Evolutionary conservation across 805 yeast species (phyloP), one percentile per base, ranked within the genome.

Genomic region (Ogataea methylovora): DNA sequence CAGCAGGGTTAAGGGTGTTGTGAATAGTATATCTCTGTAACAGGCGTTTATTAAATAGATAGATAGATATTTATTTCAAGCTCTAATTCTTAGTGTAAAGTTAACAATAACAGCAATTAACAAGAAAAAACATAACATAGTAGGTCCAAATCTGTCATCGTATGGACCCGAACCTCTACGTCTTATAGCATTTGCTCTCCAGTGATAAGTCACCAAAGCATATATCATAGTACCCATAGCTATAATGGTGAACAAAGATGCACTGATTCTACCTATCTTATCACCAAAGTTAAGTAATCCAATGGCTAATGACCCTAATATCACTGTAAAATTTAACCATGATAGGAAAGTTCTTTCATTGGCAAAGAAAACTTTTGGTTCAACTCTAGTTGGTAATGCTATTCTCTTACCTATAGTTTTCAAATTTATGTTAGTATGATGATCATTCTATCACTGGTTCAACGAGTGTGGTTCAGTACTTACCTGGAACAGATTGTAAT

Each of bases 151-250:
- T 56, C 98, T 77, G 62, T 92, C 99, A 55, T 92, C 99, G 57
- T 92, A 92, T n/a, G 98, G 98, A 31, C 98, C 98, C 11, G 95
- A 78, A 27, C 98, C 98, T 62, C 97, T 80, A 63, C 90, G 74
- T 61, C 99, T 80, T 48, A 92, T 92, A 39, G 98, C 98, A 56
- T 88, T 86, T 2, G 98, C 98, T 69, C 99, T 84, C 98, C 98
- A 94, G 62, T 92, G 99, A 60, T 92, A 92, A 10, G 97, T 92
- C 31, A 86, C 73, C 42, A 92, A 71, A 2, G 99, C 98, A 52
- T 92, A 92, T 3, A 81, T 72, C 99, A 92, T 92, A 17, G 98
- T 90, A 44, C 84, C 86, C 97, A 92, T 90, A 43, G 98, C 95
- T 36, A 92, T 88, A 41, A 90, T 69, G 3, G 98, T 94, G 70